Conservation (phyloP, 2,329 filamentous ascomycete genomes). For the Fusarium sp. region DNA sequence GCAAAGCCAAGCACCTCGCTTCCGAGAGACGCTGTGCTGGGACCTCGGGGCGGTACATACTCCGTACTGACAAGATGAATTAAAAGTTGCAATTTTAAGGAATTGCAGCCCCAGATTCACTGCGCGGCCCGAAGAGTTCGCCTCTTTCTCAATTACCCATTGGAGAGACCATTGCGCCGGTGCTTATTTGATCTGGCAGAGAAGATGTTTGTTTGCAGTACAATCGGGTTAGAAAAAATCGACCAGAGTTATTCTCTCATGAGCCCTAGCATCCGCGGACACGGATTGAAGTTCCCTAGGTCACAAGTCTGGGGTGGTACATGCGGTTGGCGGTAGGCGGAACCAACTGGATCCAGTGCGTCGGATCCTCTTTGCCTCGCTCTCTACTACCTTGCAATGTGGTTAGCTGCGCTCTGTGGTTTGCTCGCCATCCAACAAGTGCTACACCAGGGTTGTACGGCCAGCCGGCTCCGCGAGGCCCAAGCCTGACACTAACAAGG, state of each 20-base stretch:
- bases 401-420: slow-evolving; percentile 43
- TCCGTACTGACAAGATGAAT: slow-evolving; percentile 18
- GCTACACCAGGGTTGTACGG: slow-evolving; percentile 42
- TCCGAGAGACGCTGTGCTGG: slow-evolving; percentile 44
- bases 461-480: slow-evolving; percentile 50
- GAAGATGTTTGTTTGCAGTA: neutral
- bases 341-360: slow-evolving; percentile 45
- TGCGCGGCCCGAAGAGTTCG: slow-evolving; percentile 28
- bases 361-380: slow-evolving; percentile 43
- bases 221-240: slow-evolving; percentile 1
- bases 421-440: slow-evolving; percentile 31
- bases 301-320: slow-evolving; percentile 39
- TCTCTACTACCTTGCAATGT: slow-evolving; percentile 9
- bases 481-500: slow-evolving; percentile 41
- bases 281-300: slow-evolving; percentile 42
- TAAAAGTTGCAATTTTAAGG: slow-evolving; percentile 36
- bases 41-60: slow-evolving; percentile 45
- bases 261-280: slow-evolving; percentile 35
- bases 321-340: slow-evolving; percentile 37
- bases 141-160: slow-evolving; percentile 21
- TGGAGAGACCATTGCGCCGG: slow-evolving; percentile 11
- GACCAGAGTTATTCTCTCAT: slow-evolving; percentile 21
- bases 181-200: slow-evolving; percentile 7
- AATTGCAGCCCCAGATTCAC: slow-evolving; percentile 36
- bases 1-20: slow-evolving; percentile 46